Evolutionary conservation across 2,329 filamentous ascomycete genomes (phyloP), one percentile per base, ranked within the genome.

Genomic region (Trichoderma atroviride): DNA sequence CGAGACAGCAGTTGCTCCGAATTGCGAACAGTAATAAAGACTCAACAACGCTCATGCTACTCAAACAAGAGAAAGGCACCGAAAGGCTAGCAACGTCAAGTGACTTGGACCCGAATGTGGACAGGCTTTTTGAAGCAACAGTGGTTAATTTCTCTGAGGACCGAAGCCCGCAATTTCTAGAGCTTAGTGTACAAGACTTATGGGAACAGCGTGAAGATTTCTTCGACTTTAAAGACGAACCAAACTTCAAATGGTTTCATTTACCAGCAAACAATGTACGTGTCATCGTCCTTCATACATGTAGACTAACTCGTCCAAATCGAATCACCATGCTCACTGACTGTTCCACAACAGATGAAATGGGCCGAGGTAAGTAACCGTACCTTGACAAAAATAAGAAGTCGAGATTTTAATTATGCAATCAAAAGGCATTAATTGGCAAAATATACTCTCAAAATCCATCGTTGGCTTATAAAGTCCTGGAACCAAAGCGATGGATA

Each of bases 201-300:
- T 27, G 37, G 59, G 0, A 3, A 7, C 19, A 2, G 0, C 1
- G 6, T 3, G 13, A 11, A 0, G 0, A 5, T 0, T 13, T n/a
- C 2, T 62, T 62, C 19, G 6, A 7, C 1, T 10, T 22, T 0
- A 14, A 3, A 1, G 7, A 5, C 5, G 6, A 19, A 11, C 5
- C 29, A 0, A 22, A 14, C 0, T 62, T 62, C 0, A 62, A 24
- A 27, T 62, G 60, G 60, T 53, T 62, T 37, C 60, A 62, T 37
- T 24, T 62, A 2, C 60, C 60, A 2, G 60, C 60, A 37, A 62
- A 62, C 3, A 62, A 62, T 35, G 59, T 62, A 27, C 4, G 59
- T 52, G 2, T 4, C 7, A 22, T n/a, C 13, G 35, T 14, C 35
- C 3, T 35, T 2, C 3, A 10, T 35, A 9, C 33, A n/a, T n/a